These are phyloP conservation scores for Eucalyptus polyanthemos DNA, from an alignment of 345 rosid species.

Conservation along the genomic window DNA sequence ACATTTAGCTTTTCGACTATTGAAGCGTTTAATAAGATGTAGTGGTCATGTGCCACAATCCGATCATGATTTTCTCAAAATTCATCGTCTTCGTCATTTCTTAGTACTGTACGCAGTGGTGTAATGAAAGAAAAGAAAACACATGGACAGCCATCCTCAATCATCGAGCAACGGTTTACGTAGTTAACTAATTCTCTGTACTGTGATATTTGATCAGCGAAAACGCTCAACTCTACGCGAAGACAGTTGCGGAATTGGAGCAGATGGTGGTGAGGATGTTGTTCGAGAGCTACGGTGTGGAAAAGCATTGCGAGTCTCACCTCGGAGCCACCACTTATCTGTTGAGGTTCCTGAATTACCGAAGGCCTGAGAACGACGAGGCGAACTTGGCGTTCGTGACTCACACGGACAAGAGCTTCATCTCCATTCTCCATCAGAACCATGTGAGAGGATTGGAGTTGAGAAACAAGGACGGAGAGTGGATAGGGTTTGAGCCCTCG, in stretches of 20 bases:
- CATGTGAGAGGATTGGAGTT: slow-evolving; percentile 40
- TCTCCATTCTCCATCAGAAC: slow-evolving; percentile 53
- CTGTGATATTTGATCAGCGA: slow-evolving; percentile 7
- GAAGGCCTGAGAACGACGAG: slow-evolving; percentile 19
- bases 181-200: neutral
- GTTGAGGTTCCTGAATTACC: slow-evolving; percentile 37
- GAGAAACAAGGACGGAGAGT: slow-evolving; percentile 25
- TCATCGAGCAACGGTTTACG: neutral
- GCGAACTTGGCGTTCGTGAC: slow-evolving; percentile 29
- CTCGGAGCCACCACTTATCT: slow-evolving; percentile 31
- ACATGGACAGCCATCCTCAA: neutral
- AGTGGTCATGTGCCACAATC: neutral
- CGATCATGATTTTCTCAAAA: neutral
- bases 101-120: neutral
- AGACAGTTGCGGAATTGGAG: slow-evolving; percentile 22
- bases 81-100: neutral
- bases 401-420: slow-evolving; percentile 57
- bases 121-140: no score
- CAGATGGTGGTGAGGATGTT: slow-evolving; percentile 37
- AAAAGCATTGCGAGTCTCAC: slow-evolving; percentile 17
- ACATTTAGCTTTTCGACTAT: neutral
- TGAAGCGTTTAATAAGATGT: neutral
- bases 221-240: slow-evolving; percentile 18
- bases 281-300: slow-evolving; percentile 44
- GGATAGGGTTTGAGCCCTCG: slow-evolving; percentile 44